Evolutionary conservation across 257 asterid species (phyloP), one percentile per base, ranked within the genome.

Genomic region (Jasminum sambac): DNA sequence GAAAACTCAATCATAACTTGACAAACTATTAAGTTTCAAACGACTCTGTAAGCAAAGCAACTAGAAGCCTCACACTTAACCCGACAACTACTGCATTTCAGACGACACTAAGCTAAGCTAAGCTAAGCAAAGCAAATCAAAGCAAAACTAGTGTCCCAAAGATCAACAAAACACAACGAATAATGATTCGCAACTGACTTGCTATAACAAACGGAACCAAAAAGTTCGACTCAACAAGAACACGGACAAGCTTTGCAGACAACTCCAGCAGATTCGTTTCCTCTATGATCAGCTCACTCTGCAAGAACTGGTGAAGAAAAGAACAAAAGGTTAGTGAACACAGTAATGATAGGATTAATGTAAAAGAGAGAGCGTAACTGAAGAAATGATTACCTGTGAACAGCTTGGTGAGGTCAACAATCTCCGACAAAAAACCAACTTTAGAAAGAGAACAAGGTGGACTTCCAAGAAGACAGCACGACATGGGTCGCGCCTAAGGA

Each of bases 341-440:
- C 25, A 55, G 19, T 11, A 0, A 0, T 8, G 62, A 21, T 19
- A 19, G 2, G 23, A 55, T 19, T 6, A 21, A 55, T 12, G 23
- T 55, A 1, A 0, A 7, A 58, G 25, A 1, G 39, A 17, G 21
- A 26, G 8, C 36, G 48, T 38, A 46, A 44, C 37, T 19, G 42
- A 4, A 59, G 16, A 4, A 8, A 8, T 43, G 6, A 25, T 26
- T 82, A 77, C 82, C 84, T 69, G 79, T 63, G 65, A 77, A 78
- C 76, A 77, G 84, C 82, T 75, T 62, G 84, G 81, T 62, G 64
- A 43, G 81, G 81, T 77, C 92, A 74, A 79, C 88, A 72, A 79
- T 81, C 82, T 84, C 88, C 88, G 77, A 37, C 9, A 8, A 66
- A 73, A 62, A 72, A 65, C 68, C 77, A 66, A 78, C 80, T 42